Evolutionary conservation across 176 grass and related monocot species (phyloP), one percentile per base, ranked within the genome.

Genomic region (Tillandsia leiboldiana): DNA sequence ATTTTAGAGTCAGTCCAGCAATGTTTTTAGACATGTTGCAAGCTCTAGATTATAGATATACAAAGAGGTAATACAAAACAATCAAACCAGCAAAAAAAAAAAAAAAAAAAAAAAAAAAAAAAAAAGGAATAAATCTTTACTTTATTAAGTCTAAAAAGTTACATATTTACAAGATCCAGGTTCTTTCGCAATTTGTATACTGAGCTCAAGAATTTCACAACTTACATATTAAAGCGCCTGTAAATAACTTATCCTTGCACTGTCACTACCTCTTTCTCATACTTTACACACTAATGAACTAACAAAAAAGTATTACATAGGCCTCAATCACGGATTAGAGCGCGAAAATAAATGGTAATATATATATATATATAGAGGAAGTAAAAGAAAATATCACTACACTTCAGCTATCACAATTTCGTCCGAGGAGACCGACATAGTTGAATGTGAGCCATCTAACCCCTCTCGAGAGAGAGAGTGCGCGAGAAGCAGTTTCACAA

Each of bases 331-430:
- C 50, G 12, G 7, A 17, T 17, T 63, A 75, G 53, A 66, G 48
- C 18, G 27, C 49, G 14, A 8, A 52, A 11, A 27, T 51, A 26
- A 51, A 3, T 11, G 20, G 51, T 2, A 8, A 12, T 17, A 12
- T 29, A 20, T 20, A 42, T 0, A 24, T n/a, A 51, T 20, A 42
- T 0, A 24, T n/a, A 51, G 48, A 1, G 5, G 8, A 49, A 23
- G 27, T 18, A 67, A n/a, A 76, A 12, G 65, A 48, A 68, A 15
- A 3, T 4, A 61, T 53, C 9, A 61, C 75, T 72, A 88, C 28
- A 85, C 85, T 62, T 92, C 85, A 8, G 84, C 26, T 64, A 65
- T 72, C 14, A 81, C 81, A 61, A 88, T 88, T 52, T 92, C 89
- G 9, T 70, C 51, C 67, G 65, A 57, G 7, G 67, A 57, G 18